A percentile compares a stretch with the other conserved stretches of the same genome.
These are phyloP conservation scores for Leccinum uliginosum DNA, from an alignment of 768 basidiomycete genomes.

Conservation along the genomic window DNA sequence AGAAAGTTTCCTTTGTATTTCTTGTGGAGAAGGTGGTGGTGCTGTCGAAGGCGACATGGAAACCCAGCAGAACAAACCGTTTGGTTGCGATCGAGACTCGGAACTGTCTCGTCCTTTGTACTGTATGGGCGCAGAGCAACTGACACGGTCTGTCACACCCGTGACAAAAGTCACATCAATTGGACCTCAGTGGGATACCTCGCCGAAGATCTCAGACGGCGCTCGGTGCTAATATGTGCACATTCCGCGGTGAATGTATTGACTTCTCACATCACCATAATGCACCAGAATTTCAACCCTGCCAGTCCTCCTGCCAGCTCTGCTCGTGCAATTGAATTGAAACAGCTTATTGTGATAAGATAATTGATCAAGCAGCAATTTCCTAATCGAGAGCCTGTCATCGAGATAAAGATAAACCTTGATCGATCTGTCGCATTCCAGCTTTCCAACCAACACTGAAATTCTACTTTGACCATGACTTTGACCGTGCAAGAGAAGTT, in stretches of 20 bases:
- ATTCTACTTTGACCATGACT: slow-evolving; percentile 47
- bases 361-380: background rate
- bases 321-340: slow-evolving; percentile 5
- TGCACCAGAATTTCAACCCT: background rate
- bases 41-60: slow-evolving; percentile 28
- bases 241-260: background rate
- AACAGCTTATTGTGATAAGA: slow-evolving; percentile 4
- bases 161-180: slow-evolving; percentile 21
- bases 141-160: slow-evolving; percentile 20
- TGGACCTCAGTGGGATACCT: background rate
- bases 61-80: slow-evolving; percentile 5
- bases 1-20: slow-evolving; percentile 82
- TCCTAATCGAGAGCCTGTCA: slow-evolving; percentile 9
- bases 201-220: slow-evolving; percentile 5
- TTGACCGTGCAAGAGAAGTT: slow-evolving; percentile 49
- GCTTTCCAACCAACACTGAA: background rate
- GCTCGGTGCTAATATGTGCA: slow-evolving; percentile 3
- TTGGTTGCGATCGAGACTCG: slow-evolving; percentile 15
- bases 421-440: background rate
- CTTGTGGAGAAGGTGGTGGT: slow-evolving; percentile 77
- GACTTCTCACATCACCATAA: background rate
- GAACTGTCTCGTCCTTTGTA: background rate
- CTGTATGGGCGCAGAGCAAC: slow-evolving; percentile 7
- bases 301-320: background rate
- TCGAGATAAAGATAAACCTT: slow-evolving; percentile 19